phyloP scores from a whole-genome alignment of 2,329 filamentous ascomycete species.

The Calonectria fujianensis region DNA sequence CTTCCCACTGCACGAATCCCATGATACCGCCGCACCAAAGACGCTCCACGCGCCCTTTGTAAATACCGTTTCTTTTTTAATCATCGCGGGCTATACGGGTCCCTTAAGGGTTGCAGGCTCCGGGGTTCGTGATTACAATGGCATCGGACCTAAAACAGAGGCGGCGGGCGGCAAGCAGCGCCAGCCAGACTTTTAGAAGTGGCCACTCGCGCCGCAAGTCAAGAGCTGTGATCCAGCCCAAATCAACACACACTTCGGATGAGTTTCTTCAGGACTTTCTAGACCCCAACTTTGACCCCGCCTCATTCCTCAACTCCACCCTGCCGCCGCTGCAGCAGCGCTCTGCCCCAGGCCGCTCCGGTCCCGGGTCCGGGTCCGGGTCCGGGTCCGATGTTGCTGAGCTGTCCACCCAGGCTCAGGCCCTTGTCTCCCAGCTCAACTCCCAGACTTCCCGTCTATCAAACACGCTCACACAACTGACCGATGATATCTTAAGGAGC shows the following conservation, averaged over 20 bases:
- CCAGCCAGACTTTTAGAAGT: constrained; percentile 61
- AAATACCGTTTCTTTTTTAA: not conserved
- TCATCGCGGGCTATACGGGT: too few species aligned
- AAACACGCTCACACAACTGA: constrained; percentile 88
- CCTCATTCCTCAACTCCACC: constrained; percentile 87
- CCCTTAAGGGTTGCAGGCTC: not conserved
- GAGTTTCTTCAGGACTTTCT: constrained; percentile 85
- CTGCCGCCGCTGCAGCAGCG: constrained; percentile 80
- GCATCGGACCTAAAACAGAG: constrained; percentile 56
- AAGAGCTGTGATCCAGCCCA: constrained; percentile 65
- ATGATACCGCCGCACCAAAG: constrained; percentile 18
- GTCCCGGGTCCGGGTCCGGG: constrained; percentile 41
- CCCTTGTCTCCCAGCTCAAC: constrained; percentile 89
- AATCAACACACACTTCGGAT: constrained; percentile 81
- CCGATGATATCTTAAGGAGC: constrained; percentile 94
- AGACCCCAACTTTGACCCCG: constrained; percentile 85
- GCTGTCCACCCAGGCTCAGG: constrained; percentile 86
- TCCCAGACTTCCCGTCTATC: constrained; percentile 91
- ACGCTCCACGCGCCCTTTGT: constrained; percentile 17
- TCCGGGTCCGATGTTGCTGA: constrained; percentile 70
- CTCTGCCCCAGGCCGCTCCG: constrained; percentile 53
- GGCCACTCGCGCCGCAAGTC: constrained; percentile 65
- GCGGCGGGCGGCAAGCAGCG: constrained; percentile 69
- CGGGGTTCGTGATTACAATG: constrained; percentile 48
- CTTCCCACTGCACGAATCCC: constrained; percentile 32